Conservation (phyloP, 2,329 filamentous ascomycete genomes). For the Cladophialophora immunda region DNA sequence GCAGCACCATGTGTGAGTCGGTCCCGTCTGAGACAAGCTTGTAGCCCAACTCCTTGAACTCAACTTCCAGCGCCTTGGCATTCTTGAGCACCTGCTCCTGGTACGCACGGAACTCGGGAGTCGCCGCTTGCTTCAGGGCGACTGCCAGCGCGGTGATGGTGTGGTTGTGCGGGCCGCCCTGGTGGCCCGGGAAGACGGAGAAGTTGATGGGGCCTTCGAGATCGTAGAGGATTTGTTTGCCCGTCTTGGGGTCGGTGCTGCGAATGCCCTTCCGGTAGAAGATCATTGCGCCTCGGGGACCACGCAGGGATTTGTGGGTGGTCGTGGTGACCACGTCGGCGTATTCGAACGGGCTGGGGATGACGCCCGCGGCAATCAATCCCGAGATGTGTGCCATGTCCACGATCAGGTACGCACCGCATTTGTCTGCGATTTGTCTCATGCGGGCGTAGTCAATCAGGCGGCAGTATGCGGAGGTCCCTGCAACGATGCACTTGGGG, state of each 20-base stretch:
- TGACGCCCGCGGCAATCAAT: constrained; percentile 89
- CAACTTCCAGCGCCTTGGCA: constrained; percentile 85
- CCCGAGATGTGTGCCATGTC: constrained; percentile 99
- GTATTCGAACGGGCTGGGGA: constrained; percentile 89
- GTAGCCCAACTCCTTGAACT: constrained; percentile 78
- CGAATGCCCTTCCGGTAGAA: constrained; percentile 99
- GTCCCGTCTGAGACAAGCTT: constrained; percentile 95
- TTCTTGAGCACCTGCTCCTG: constrained; percentile 92
- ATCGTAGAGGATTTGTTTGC: constrained; percentile 89
- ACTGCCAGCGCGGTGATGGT: constrained; percentile 97
- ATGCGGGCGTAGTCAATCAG: constrained; percentile 96
- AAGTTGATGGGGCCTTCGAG: constrained; percentile 97
- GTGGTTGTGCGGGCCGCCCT: constrained; percentile 99
- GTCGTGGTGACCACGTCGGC: constrained; percentile 98
- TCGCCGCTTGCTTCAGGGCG: constrained; percentile 91
- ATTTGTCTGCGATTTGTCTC: constrained; percentile 92
- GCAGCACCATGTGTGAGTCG: constrained; percentile 95
- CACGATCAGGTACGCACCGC: constrained; percentile 92
- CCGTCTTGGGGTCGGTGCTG: constrained; percentile 86
- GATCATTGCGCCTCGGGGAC: constrained; percentile 98
- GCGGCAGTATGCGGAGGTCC: constrained; percentile 97
- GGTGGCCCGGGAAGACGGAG: constrained; percentile 98
- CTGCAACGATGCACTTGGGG: constrained; percentile 94
- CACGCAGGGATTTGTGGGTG: constrained; percentile 98
- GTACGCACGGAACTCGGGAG: constrained; percentile 90